Evolutionary conservation across 345 rosid species (phyloP).

Genomic region (Balakata baccata): DNA sequence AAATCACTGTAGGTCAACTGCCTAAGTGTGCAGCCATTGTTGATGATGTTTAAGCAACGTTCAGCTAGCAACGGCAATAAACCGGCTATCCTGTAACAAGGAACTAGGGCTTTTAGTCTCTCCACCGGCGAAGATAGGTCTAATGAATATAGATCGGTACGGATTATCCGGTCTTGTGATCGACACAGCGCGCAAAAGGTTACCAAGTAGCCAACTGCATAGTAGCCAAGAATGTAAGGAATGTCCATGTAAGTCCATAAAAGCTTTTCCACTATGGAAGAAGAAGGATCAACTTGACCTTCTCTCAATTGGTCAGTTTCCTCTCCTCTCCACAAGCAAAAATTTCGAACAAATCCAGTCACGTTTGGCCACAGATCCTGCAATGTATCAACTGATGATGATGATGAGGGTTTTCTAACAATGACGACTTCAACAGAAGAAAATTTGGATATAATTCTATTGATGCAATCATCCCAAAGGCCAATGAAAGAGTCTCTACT

Average conservation of each 20-base stretch:
- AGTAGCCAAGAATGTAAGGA: conserved; percentile 81
- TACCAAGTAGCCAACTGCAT: conserved; percentile 68
- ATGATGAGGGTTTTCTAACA: conserved; percentile 50
- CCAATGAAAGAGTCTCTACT: conserved; percentile 79
- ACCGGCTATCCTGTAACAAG: conserved; percentile 80
- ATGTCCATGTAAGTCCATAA: conserved; percentile 83
- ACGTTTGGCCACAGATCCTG: conserved; percentile 94
- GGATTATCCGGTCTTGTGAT: conserved; percentile 56
- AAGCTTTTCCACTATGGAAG: conserved; percentile 65
- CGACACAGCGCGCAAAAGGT: conserved; percentile 76
- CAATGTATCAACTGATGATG: conserved; percentile 24
- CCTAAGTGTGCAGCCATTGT: conserved; percentile 22
- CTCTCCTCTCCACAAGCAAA: conserved; percentile 95
- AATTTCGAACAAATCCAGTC: conserved; percentile 65
- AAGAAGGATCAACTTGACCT: conserved; percentile 58
- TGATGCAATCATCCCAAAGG: conserved; percentile 86
- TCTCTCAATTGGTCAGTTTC: conserved; percentile 65
- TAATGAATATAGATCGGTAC: conserved; percentile 68
- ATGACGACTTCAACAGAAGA: conserved; percentile 54
- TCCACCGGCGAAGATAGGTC: conserved; percentile 61
- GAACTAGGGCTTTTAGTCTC: conserved; percentile 69
- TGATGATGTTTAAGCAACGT: conserved; percentile 42
- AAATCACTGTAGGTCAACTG: conserved; percentile 63
- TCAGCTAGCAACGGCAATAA: conserved; percentile 70
- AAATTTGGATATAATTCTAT: conserved; percentile 69